Percentiles rank a stretch among this genome's conserved stretches.
phyloP scores from a whole-genome alignment of 805 yeast genomes.

The Candida wancherniae region DNA sequence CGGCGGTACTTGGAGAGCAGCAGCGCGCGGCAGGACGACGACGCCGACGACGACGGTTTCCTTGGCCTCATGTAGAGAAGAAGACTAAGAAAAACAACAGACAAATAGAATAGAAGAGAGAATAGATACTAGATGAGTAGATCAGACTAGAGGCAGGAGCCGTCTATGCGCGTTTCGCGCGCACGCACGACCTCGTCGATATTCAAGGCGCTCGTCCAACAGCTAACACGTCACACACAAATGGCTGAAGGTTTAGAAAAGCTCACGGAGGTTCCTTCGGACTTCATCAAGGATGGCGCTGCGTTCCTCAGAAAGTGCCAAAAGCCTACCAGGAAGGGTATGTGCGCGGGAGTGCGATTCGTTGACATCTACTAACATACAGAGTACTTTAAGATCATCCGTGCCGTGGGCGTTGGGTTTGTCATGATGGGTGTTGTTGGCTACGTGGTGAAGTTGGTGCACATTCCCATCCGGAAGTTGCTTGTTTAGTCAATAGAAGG shows the following conservation, averaged over 20 bases:
- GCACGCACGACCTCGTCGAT: no score
- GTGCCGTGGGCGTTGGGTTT: slow-evolving; percentile 96
- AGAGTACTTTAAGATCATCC: slow-evolving; percentile 83
- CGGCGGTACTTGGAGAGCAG: slow-evolving; percentile 20
- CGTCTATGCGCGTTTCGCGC: no score
- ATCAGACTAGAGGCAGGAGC: no score
- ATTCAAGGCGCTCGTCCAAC: slow-evolving; percentile 2
- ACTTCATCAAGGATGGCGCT: slow-evolving; percentile 85
- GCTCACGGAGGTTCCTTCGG: slow-evolving; percentile 80
- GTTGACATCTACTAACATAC: slow-evolving; percentile 16
- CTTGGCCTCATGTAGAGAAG: slow-evolving; percentile 24
- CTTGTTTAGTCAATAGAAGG: no score
- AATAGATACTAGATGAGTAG: no score
- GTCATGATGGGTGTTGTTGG: slow-evolving; percentile 98
- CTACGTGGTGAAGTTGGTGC: slow-evolving; percentile 87
- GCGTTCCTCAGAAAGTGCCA: slow-evolving; percentile 88
- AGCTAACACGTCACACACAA: slow-evolving; percentile 5
- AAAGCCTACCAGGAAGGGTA: slow-evolving; percentile 81
- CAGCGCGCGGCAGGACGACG: slow-evolving; percentile 24
- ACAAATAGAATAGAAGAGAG: no score
- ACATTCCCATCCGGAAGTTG: slow-evolving; percentile 93
- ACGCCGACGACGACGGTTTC: slow-evolving; percentile 28
- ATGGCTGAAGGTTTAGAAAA: slow-evolving; percentile 68
- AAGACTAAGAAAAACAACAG: background rate
- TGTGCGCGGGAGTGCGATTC: slow-evolving; percentile 19